Evolutionary conservation across 2,329 filamentous ascomycete species (phyloP).

Genomic region (Madurella mycetomatis): DNA sequence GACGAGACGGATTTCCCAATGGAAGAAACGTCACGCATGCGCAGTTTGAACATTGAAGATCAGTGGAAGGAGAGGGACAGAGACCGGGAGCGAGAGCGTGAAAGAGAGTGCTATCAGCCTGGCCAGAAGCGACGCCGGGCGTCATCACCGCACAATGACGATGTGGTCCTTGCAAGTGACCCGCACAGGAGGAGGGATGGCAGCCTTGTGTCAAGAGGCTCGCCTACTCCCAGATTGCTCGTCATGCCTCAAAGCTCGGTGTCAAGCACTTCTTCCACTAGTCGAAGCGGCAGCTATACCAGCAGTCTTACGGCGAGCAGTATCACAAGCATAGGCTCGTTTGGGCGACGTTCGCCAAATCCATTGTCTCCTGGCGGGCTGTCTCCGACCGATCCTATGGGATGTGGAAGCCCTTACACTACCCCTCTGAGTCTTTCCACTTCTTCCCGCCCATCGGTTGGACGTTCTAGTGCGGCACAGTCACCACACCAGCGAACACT

Average conservation of each 20-base stretch:
- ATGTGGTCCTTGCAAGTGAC: constrained; percentile 40
- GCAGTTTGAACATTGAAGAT: constrained; percentile 44
- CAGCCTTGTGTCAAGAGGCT: constrained; percentile 40
- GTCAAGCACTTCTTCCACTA: constrained; percentile 41
- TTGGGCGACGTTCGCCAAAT: constrained; percentile 44
- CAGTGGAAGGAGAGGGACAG: constrained; percentile 22
- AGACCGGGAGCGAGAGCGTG: constrained; percentile 19
- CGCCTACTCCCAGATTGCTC: constrained; percentile 48
- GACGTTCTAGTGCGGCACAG: constrained; percentile 32
- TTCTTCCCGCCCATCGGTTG: constrained; percentile 45
- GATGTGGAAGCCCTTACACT: constrained; percentile 46
- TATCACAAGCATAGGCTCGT: constrained; percentile 40
- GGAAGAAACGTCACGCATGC: constrained; percentile 41
- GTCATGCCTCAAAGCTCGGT: constrained; percentile 43
- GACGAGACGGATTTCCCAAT: constrained; percentile 45
- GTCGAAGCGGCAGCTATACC: constrained; percentile 46
- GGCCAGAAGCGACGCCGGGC: constrained; percentile 55
- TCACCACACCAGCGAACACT: constrained; percentile 42
- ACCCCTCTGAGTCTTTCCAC: constrained; percentile 45
- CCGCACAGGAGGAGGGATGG: constrained; percentile 46
- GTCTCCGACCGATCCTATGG: constrained; percentile 43
- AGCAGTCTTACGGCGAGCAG: constrained; percentile 43
- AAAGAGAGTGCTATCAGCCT: constrained; percentile 34
- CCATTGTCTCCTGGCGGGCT: constrained; percentile 45
- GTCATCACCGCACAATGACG: constrained; percentile 50